These are phyloP conservation scores for Pterocarpus macrocarpus DNA, from an alignment of 306 rosid genomes.

Conservation along the genomic window DNA sequence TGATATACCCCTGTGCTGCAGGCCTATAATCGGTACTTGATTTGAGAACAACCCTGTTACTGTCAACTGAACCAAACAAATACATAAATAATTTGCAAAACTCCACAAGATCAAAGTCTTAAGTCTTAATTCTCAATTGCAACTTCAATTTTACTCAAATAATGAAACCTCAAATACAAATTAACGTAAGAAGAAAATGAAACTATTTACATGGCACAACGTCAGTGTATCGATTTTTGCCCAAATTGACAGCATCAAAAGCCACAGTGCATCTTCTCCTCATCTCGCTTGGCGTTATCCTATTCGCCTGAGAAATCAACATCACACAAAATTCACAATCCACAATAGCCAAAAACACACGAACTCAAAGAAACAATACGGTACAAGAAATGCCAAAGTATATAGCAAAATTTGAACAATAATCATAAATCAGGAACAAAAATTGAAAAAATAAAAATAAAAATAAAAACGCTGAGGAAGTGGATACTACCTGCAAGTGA, in stretches of 20 bases:
- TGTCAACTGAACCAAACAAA: constrained; percentile 68
- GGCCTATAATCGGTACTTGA: constrained; percentile 85
- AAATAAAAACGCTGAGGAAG: neutral
- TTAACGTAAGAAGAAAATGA: constrained; percentile 14
- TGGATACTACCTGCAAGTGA: constrained; percentile 66
- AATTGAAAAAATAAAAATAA: neutral
- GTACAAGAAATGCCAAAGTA: neutral
- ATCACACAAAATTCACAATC: neutral
- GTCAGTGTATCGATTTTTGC: constrained; percentile 80
- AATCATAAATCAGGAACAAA: neutral
- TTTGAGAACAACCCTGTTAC: constrained; percentile 72
- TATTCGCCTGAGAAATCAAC: constrained; percentile 60
- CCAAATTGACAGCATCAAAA: constrained; percentile 66
- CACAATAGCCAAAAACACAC: neutral
- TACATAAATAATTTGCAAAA: neutral
- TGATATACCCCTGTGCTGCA: constrained; percentile 83
- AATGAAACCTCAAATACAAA: neutral
- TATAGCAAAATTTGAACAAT: neutral
- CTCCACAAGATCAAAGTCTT: neutral
- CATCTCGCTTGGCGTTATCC: constrained; percentile 73
- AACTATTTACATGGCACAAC: constrained; percentile 76
- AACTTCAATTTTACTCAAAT: neutral
- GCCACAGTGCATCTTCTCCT: constrained; percentile 70
- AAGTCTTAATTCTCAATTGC: neutral
- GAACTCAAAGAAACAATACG: neutral